Conservation (phyloP, 306 rosid species). For the Cucurbita argyrosperma region DNA sequence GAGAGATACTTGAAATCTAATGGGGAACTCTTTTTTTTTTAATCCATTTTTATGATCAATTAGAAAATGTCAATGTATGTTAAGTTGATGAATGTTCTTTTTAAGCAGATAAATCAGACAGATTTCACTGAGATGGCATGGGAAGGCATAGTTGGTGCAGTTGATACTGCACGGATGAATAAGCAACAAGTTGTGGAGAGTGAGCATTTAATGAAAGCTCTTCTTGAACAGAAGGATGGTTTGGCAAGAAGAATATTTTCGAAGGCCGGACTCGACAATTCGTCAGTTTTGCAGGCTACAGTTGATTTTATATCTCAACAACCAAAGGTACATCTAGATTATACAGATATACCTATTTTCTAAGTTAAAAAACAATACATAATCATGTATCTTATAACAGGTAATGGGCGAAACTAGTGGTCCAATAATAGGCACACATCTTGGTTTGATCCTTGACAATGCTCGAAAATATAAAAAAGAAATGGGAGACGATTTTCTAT, state of each 20-base stretch:
- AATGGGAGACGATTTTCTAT: conserved; percentile 72
- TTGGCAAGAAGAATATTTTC: conserved; percentile 76
- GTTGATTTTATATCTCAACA: conserved; percentile 69
- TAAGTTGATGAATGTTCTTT: not conserved
- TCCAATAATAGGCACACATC: conserved; percentile 51
- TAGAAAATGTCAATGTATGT: not conserved
- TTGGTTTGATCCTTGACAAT: conserved; percentile 41
- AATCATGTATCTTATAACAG: conserved; percentile 20
- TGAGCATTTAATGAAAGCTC: conserved; percentile 92
- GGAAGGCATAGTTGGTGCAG: conserved; percentile 80
- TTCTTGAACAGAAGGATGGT: conserved; percentile 91
- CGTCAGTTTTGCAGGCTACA: conserved; percentile 77
- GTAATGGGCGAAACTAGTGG: conserved; percentile 74
- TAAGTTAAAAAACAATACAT: not conserved
- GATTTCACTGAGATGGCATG: conserved; percentile 98
- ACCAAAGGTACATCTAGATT: conserved; percentile 40
- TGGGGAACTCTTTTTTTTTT: not conserved
- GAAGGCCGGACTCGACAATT: conserved; percentile 84
- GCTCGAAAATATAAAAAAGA: conserved; percentile 54
- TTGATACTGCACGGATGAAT: conserved; percentile 59
- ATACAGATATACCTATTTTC: not conserved
- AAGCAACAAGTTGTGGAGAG: conserved; percentile 87
- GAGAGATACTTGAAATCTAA: not conserved
- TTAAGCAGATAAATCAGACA: conserved; percentile 40
- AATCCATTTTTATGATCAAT: not conserved